Base-by-base conservation (phyloP, 2,329 filamentous ascomycete species). In the Xylariales sp. region DNA sequence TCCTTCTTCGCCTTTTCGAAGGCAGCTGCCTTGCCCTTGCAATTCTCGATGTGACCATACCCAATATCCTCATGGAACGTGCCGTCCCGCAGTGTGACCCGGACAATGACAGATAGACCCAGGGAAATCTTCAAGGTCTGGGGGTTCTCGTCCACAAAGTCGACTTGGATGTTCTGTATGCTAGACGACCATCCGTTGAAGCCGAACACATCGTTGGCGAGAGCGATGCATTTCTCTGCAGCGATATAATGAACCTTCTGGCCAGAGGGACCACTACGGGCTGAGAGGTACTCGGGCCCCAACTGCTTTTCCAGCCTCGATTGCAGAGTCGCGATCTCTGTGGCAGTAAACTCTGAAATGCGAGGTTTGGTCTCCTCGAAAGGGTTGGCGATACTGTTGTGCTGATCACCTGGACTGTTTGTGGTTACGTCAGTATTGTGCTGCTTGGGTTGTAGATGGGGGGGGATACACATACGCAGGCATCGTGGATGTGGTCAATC, bases 1-100 rank as follows among this genome's bases (percentile, higher is more conserved):
- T 97, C 90, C 62, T 98, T 98, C 70, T 97, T 98, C 1, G 93
- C 90, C 66, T 98, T 98, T 62, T 98, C 93, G 56, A 97, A 98
- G 0, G 91, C 93, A 38, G 87, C 85, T 3, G 90, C 91, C 67
- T 98, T 98, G 42, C 88, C 86, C 65, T 91, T 94, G 62, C 84
- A 88, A 57, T 98, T 98, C 63, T 97, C 91, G 53, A 95, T 95
- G 51, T 93, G 87, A 6, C 93, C 93, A 57, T 98, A 98, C 20
- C 93, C 93, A 47, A 97, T 85, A 59, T 98, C 93, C 75, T 98
- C 93, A 60, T 97, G 93, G 59, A 82, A 97, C n/a, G 91, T 93
- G 34, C 93, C 93, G 64, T 97, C 91, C 48, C 83, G 84, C 40
- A 98, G 67, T 2, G 89, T 95, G 24, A 98, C 85, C 44, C 93